Evolutionary conservation across 805 yeast species (phyloP), one percentile per base, ranked within the genome.

Genomic region (Hanseniaspora mollemarum): DNA sequence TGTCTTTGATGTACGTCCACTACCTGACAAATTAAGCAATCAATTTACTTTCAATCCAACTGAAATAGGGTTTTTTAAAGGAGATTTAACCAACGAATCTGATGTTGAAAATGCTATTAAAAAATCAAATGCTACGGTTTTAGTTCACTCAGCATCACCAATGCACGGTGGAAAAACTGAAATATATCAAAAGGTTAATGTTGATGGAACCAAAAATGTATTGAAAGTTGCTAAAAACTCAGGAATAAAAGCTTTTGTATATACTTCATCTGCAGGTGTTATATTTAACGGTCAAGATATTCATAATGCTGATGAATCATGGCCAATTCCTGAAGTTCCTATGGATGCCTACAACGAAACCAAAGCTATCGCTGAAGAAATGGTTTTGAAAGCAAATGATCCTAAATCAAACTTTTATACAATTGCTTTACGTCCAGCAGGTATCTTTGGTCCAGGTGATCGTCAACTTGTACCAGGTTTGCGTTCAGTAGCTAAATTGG

Each of bases 401-500:
- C 67, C 68, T n/a, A 64, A 68, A 0, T 69, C 71, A 13, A 71
- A 70, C 1, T 75, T 88, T 56, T 68, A 74, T 44, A 92, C 98
- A 0, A 83, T 85, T 33, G 92, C 96, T 1, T 67, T 92, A 44
- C 77, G 99, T 55, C 98, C 98, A 1, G 96, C 98, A 1, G 99
- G 98, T 36, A 87, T 92, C 43, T 92, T 92, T 69, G 99, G 98
- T 4, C 98, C 97, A 5, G 97, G 98, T 40, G 98, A 92, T 65
- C 78, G 98, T 54, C 99, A 92, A 65, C 70, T 92, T 60, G 92
- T 92, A 42, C 98, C 98, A 12, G 95, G 94, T 2, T 71, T 92
- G 53, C 78, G 95, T 61, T 74, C 74, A 15, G 95, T 86, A 40
- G 87, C 95, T 2, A 74, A 75, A 53, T 69, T 77, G 50, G 95